A percentile compares a stretch with the other conserved stretches of the same genome.
Evolutionary conservation across 2,329 filamentous ascomycete genomes (phyloP).

Genomic region (Phialemonium atrogriseum): DNA sequence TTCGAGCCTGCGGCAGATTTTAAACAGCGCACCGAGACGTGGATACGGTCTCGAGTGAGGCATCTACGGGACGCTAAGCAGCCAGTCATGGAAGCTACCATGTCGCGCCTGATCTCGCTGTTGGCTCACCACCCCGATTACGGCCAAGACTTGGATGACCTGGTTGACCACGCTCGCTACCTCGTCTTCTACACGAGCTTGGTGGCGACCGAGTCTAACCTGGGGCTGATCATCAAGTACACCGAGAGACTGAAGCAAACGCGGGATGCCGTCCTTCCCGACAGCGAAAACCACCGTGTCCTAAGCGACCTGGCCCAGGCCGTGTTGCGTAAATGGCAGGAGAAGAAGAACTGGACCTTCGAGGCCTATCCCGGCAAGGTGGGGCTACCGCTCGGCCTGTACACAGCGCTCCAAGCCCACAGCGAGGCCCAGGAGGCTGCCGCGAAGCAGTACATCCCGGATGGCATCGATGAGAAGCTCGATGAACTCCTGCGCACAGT

Average conservation of each 20-base stretch:
- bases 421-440: conserved; percentile 77
- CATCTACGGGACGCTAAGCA: conserved; percentile 52
- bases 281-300: conserved; percentile 71
- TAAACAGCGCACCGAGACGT: conserved; percentile 70
- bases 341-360: conserved; percentile 77
- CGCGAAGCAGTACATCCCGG: conserved; percentile 74
- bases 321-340: conserved; percentile 77
- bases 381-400: conserved; percentile 71
- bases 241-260: conserved; percentile 90
- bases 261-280: conserved; percentile 64
- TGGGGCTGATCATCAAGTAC: conserved; percentile 83
- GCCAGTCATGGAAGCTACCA: conserved; percentile 67
- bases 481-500: conserved; percentile 58
- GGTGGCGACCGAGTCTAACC: conserved; percentile 77
- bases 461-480: conserved; percentile 65
- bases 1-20: conserved; percentile 76
- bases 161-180: conserved; percentile 79
- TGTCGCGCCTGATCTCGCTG: conserved; percentile 76
- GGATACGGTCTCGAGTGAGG: conserved; percentile 75
- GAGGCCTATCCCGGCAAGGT: conserved; percentile 77
- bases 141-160: conserved; percentile 52
- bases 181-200: conserved; percentile 81
- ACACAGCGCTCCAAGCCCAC: conserved; percentile 66
- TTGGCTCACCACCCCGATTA: conserved; percentile 94
- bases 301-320: conserved; percentile 81